These are phyloP conservation scores for Lunasporangiospora selenospora DNA, from an alignment of 192 early-diverging fungal genomes.

Conservation along the genomic window DNA sequence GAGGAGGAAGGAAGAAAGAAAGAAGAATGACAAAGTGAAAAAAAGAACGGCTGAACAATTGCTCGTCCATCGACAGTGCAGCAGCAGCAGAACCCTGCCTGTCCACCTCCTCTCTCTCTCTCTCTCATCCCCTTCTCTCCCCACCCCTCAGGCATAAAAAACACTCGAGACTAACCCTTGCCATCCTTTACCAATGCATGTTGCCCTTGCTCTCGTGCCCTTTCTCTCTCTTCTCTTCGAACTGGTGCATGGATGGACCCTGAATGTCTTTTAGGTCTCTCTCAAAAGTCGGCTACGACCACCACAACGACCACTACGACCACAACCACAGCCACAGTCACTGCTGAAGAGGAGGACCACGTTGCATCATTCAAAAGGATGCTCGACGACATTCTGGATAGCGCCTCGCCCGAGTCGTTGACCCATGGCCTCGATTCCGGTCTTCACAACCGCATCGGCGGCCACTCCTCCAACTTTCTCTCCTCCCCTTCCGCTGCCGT, in stretches of 20 bases:
- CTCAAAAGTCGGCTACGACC: background rate
- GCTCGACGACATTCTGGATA: constrained; percentile 46
- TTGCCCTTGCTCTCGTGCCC: background rate
- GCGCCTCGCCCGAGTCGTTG: constrained; percentile 37
- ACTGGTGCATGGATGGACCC: no score
- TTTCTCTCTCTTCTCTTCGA: background rate
- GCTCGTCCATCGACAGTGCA: constrained; percentile 1
- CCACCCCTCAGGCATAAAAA: no score
- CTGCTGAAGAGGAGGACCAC: constrained; percentile 43
- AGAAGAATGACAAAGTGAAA: constrained; percentile 2
- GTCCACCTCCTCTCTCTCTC: background rate
- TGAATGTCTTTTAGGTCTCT: no score
- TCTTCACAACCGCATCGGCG: constrained; percentile 28
- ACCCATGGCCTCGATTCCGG: constrained; percentile 36
- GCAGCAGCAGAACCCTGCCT: background rate
- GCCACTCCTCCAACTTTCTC: constrained; percentile 20
- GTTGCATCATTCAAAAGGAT: constrained; percentile 47
- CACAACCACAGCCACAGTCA: constrained; percentile 3
- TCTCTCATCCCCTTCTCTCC: background rate
- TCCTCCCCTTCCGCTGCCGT: constrained; percentile 21
- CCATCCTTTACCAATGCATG: no score
- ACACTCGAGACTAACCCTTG: no score
- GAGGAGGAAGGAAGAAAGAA: constrained; percentile 1
- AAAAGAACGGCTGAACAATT: background rate
- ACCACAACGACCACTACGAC: background rate